Evolutionary conservation across 129 eudicot genomes (phyloP), one percentile per base, ranked within the genome.

Genomic region (Sambucus nigra): DNA sequence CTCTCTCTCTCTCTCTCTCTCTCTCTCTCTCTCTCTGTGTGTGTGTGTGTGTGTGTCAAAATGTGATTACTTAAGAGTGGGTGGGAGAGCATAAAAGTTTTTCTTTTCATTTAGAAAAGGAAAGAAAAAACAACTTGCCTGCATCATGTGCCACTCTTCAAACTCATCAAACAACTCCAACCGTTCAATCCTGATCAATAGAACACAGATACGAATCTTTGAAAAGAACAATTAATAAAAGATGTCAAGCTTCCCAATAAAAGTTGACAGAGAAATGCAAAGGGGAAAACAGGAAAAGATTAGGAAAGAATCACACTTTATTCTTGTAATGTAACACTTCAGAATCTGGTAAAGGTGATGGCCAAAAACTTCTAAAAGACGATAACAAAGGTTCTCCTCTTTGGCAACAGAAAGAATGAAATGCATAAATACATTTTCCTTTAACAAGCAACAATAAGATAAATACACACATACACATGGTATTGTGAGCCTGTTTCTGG

Each of bases 131-230:
- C 24, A 49, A 74, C 94, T 85, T 91, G 79, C 98, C 95, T 91
- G 98, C 98, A 91, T 81, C 98, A 91, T 91, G 67, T 85, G 68
- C 98, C 98, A 91, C 74, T 91, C 98, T 73, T 91, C 98, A 77
- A 91, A 91, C 60, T 91, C 98, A 72, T 91, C 98, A 23, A 91
- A 91, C 84, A 91, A 68, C 64, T 91, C 98, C 81, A 91, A 65
- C 46, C 94, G 73, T 64, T 91, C 98, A 47, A 85, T 91, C 94
- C 98, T 91, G 77, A 63, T 57, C 48, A 69, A 51, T 38, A 54
- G 51, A 67, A 51, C 65, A 45, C 5, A 26, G 47, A 57, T 28
- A 65, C 18, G 40, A 65, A 41, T 48, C 48, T 63, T 25, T 32
- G 35, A 23, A 26, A 70, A 62, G 44, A 33, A 50, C 23, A 55